phyloP scores from a whole-genome alignment of 345 rosid species.

The Cochlearia excelsa region DNA sequence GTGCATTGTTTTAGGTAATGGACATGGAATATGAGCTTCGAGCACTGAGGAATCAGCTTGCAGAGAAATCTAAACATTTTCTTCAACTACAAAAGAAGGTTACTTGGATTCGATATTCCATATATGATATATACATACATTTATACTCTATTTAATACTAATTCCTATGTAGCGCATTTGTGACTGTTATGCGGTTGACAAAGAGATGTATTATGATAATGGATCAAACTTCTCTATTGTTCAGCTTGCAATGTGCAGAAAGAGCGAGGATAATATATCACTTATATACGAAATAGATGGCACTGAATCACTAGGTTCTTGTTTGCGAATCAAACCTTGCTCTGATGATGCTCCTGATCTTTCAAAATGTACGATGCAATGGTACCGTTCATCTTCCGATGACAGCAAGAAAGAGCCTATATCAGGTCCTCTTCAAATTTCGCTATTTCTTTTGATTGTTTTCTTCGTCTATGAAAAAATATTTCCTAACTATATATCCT shows the following conservation, averaged over 20 bases:
- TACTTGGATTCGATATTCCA: conserved; percentile 5
- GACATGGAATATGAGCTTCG: conserved; percentile 89
- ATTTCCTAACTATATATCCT: conserved; percentile 18
- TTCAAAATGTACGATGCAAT: conserved; percentile 67
- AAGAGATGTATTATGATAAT: conserved; percentile 16
- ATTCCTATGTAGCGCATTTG: conserved; percentile 11
- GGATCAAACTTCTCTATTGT: conserved; percentile 20
- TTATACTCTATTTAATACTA: not conserved
- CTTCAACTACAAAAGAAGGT: conserved; percentile 78
- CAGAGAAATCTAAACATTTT: conserved; percentile 69
- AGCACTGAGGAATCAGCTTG: conserved; percentile 78
- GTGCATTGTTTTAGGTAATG: conserved; percentile 58
- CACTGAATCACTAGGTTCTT: conserved; percentile 79
- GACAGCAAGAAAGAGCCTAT: conserved; percentile 73
- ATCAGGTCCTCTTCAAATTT: conserved; percentile 55
- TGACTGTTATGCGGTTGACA: conserved; percentile 16
- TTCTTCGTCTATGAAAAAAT: too few relatives aligned
- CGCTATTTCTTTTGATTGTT: not conserved
- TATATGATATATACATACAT: not conserved
- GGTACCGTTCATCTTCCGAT: conserved; percentile 79
- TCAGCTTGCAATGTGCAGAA: conserved; percentile 70
- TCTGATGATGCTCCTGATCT: conserved; percentile 66
- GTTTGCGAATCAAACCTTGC: conserved; percentile 62
- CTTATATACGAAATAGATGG: conserved; percentile 73
- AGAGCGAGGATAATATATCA: conserved; percentile 48